These are phyloP conservation scores for Butyriboletus loyo DNA, from an alignment of 768 basidiomycete species.

Conservation along the genomic window DNA sequence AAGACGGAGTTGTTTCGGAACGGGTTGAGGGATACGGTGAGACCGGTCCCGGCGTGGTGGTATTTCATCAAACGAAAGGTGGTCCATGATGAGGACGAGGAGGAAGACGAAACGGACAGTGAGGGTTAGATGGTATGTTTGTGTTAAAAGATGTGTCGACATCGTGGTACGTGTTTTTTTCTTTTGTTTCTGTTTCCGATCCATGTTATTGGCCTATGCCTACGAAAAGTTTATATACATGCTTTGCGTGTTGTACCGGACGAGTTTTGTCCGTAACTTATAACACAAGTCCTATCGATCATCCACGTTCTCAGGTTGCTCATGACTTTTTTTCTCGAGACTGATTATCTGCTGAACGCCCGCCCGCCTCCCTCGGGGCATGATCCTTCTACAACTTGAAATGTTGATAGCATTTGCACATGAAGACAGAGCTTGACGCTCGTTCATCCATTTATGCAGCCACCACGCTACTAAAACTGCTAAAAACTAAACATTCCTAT, in stretches of 20 bases:
- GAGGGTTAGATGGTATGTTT: not conserved
- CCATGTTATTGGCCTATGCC: not conserved
- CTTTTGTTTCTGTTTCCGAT: not conserved
- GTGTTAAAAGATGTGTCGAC: not conserved
- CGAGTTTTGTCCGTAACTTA: not conserved
- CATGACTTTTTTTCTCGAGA: not conserved
- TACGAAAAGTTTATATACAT: not conserved
- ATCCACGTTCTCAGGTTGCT: not conserved
- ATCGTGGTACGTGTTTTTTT: not conserved
- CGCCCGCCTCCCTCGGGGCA: not conserved
- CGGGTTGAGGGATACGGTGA: conserved; percentile 32
- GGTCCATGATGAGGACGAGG: not conserved
- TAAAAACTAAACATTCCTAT: too few relatives aligned
- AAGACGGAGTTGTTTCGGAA: conserved; percentile 29
- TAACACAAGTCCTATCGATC: not conserved
- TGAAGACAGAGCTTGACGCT: too few relatives aligned
- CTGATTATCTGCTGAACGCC: not conserved
- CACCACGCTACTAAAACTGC: too few relatives aligned
- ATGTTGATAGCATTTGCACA: too few relatives aligned
- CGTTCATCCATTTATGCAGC: too few relatives aligned
- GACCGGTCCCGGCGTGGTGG: conserved; percentile 34
- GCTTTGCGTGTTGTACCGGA: too few relatives aligned
- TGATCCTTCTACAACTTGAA: too few relatives aligned
- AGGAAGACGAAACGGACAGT: not conserved
- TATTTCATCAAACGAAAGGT: conserved; percentile 17